Evolutionary conservation across 2,329 filamentous ascomycete species (phyloP), one percentile per base, ranked within the genome.

Genomic region (Fusarium pseudoanthophilum): DNA sequence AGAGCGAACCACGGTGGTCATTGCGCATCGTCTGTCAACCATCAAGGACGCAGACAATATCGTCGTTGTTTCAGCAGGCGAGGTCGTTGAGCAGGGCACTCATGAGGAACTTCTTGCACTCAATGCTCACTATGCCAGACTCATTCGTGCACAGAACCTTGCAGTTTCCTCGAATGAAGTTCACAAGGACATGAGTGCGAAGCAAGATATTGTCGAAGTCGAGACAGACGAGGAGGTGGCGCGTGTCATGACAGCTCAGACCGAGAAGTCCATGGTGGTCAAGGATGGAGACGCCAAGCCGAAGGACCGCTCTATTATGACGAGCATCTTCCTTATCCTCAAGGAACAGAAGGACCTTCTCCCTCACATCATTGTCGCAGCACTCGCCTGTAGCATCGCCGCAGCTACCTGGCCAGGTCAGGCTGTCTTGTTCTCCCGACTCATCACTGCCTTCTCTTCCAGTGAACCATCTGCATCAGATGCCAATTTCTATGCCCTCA

Each of bases 1-100:
- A 34, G 84, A 85, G 34, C 82, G 89, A 20, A 92, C 90, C 0
- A 91, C 89, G 0, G 88, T 92, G 30, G 84, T 89, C 18, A 90
- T 92, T 58, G 90, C 90, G 0, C 88, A 90, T 78, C 80, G 87
- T 7, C 80, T 90, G 84, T 73, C 79, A 2, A 80, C 78, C 1
- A 74, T 80, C 24, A 73, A 72, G 26, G 69, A 74, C 9, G 78
- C 79, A 2, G 74, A 79, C 43, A 80, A 78, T 6, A 78, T 78
- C 20, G 64, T 77, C 10, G 75, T 79, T 34, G 66, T 78, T 34
- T 55, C 64, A 11, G 59, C 64, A 4, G 76, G 75, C 1, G 57
- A 70, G 11, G 70, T 79, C 7, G 49, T 67, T 2, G 75, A 73
- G 45, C 71, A 80, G 52, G 79, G 79, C 1, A 75, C 73, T 2